Evolutionary conservation across 2,329 filamentous ascomycete species (phyloP).

Genomic region (Aspergillus caelatus): DNA sequence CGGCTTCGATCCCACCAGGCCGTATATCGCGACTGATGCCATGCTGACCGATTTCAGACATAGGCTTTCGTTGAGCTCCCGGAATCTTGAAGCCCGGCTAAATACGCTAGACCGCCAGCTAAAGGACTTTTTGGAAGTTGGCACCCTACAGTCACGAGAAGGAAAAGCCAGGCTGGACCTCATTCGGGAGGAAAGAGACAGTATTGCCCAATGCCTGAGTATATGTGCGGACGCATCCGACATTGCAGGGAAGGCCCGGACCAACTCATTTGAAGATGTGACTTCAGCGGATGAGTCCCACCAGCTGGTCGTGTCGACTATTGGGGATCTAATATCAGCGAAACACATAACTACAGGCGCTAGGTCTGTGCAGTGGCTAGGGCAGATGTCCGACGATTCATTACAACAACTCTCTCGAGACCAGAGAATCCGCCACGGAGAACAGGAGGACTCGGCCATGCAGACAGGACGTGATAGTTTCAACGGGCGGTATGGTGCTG

Average conservation of each 20-base stretch:
- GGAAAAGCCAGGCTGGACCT: slow-evolving; percentile 18
- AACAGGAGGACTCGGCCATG: too few species aligned
- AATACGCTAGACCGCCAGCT: slow-evolving; percentile 26
- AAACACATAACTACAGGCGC: slow-evolving; percentile 34
- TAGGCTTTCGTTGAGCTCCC: too few species aligned
- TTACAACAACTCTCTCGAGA: slow-evolving; percentile 30
- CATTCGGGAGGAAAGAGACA: slow-evolving; percentile 32
- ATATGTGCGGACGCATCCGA: slow-evolving; percentile 27
- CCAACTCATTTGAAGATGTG: slow-evolving; percentile 35
- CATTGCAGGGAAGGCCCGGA: slow-evolving; percentile 26
- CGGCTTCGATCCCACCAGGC: too few species aligned
- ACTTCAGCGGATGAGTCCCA: slow-evolving; percentile 30
- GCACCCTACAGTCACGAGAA: slow-evolving; percentile 14
- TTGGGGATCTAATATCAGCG: slow-evolving; percentile 36
- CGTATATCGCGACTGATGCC: too few species aligned
- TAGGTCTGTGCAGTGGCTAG: slow-evolving; percentile 36
- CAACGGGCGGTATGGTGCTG: too few species aligned
- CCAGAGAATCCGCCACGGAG: not conserved
- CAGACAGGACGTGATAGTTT: too few species aligned
- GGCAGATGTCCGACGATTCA: slow-evolving; percentile 39
- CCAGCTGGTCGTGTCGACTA: slow-evolving; percentile 35
- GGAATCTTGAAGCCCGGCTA: slow-evolving; percentile 21
- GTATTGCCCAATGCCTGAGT: slow-evolving; percentile 14
- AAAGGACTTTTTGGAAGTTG: slow-evolving; percentile 10
- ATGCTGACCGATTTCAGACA: too few species aligned